Percentiles rank a stretch among this genome's conserved stretches.
phyloP scores from a whole-genome alignment of 768 basidiomycete species.

The Lactarius pseudohatsudake region DNA sequence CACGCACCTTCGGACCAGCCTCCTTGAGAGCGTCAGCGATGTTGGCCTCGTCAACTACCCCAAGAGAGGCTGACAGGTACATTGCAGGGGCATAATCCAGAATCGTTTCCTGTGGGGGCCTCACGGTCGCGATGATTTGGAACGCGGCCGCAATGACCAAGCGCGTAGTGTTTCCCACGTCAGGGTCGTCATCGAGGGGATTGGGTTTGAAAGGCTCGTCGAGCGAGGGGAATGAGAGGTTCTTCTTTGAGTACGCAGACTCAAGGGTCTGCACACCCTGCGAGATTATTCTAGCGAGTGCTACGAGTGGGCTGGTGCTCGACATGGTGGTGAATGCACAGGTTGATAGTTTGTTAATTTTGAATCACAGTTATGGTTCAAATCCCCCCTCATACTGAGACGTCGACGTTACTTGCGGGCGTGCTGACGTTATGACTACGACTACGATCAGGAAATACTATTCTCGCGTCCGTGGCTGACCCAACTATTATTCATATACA shows the following conservation, averaged over 20 bases:
- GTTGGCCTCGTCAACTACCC: constrained; percentile 5
- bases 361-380: background rate
- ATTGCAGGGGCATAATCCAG: constrained; percentile 8
- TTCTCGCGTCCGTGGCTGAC: too few relatives aligned
- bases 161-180: background rate
- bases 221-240: constrained; percentile 14
- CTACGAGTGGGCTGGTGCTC: background rate
- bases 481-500: too few relatives aligned
- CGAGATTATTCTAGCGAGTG: constrained; percentile 7
- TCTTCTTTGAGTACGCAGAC: constrained; percentile 10
- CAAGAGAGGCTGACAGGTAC: constrained; percentile 12
- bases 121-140: constrained; percentile 16
- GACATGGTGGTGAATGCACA: background rate
- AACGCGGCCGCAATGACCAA: constrained; percentile 13
- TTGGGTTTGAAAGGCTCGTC: constrained; percentile 13
- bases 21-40: constrained; percentile 17
- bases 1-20: constrained; percentile 15
- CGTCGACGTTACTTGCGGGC: background rate
- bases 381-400: background rate
- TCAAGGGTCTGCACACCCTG: constrained; percentile 13
- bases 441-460: background rate
- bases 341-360: background rate
- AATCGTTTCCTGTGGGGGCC: constrained; percentile 13
- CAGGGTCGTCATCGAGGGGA: constrained; percentile 6
- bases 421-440: background rate